Evolutionary conservation across 2,329 filamentous ascomycete species (phyloP).

Genomic region (Hypoxylon sp.): DNA sequence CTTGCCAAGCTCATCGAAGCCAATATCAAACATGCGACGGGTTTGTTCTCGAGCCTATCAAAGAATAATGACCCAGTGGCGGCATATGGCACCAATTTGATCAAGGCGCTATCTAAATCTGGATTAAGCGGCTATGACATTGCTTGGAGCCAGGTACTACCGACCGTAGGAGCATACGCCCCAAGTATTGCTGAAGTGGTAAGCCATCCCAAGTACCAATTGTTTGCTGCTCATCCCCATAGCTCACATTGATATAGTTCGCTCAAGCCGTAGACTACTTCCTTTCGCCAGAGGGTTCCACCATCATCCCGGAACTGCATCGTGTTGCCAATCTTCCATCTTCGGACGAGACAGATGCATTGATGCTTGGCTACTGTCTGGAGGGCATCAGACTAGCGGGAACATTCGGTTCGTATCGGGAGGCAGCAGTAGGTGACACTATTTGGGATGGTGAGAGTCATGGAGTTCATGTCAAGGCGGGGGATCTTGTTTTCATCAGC

Average conservation of each 20-base stretch:
- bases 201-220: conserved; percentile 42
- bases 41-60: conserved; percentile 60
- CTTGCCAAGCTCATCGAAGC: conserved; percentile 69
- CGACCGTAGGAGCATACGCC: conserved; percentile 71
- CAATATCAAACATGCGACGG: conserved; percentile 68
- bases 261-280: conserved; percentile 74
- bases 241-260: conserved; percentile 58
- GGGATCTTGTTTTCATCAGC: conserved; percentile 70
- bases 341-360: conserved; percentile 65
- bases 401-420: conserved; percentile 67
- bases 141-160: conserved; percentile 75
- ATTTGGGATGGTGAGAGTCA: conserved; percentile 62
- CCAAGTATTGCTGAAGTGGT: conserved; percentile 75
- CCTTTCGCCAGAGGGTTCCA: conserved; percentile 62
- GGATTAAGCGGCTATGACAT: conserved; percentile 72
- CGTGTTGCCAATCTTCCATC: conserved; percentile 64
- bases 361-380: conserved; percentile 73
- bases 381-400: conserved; percentile 76
- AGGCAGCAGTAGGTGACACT: conserved; percentile 56
- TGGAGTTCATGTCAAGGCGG: conserved; percentile 60
- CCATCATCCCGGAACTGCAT: conserved; percentile 68
- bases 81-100: conserved; percentile 70
- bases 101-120: conserved; percentile 70
- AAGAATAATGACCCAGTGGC: conserved; percentile 64
- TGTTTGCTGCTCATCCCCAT: neutral